phyloP scores from a whole-genome alignment of 2,329 filamentous ascomycete genomes.

The Immersiporthe knoxdaviesiana region DNA sequence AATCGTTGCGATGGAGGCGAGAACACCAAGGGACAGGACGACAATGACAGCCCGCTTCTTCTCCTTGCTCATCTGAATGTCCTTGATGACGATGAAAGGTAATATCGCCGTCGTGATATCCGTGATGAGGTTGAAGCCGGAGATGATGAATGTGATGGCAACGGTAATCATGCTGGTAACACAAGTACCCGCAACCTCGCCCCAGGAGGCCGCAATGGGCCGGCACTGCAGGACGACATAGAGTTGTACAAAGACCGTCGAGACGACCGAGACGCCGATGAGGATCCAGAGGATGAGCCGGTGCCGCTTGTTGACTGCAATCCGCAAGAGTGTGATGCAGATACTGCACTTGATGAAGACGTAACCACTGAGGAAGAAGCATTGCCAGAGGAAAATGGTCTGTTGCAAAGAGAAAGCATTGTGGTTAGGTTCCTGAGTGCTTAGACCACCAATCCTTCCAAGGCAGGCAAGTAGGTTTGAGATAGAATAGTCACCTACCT shows the following conservation, averaged over 20 bases:
- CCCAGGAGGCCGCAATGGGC: conserved; percentile 28
- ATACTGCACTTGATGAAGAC: conserved; percentile 32
- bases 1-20: conserved; percentile 28
- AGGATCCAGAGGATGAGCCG: conserved; percentile 24
- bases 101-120: conserved; percentile 17
- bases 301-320: conserved; percentile 26
- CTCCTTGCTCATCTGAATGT: conserved; percentile 23
- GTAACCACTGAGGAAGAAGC: conserved; percentile 28
- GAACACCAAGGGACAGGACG: conserved; percentile 24
- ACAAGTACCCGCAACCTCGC: conserved; percentile 22
- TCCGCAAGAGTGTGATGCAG: conserved; percentile 29
- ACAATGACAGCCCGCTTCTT: conserved; percentile 24
- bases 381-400: conserved; percentile 29
- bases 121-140: conserved; percentile 24
- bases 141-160: conserved; percentile 30
- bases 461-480: too few species aligned
- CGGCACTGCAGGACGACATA: conserved; percentile 27
- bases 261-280: conserved; percentile 23
- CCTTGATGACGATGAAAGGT: conserved; percentile 23
- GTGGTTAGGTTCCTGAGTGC: not conserved
- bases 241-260: conserved; percentile 24
- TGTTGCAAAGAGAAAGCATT: not conserved
- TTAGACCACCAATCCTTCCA: too few species aligned
- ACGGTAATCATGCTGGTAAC: conserved; percentile 17
- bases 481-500: not conserved